A percentile compares a stretch with the other conserved stretches of the same genome.
These are phyloP conservation scores for Mitragyna speciosa DNA, from an alignment of 257 asterid species.

Conservation along the genomic window DNA sequence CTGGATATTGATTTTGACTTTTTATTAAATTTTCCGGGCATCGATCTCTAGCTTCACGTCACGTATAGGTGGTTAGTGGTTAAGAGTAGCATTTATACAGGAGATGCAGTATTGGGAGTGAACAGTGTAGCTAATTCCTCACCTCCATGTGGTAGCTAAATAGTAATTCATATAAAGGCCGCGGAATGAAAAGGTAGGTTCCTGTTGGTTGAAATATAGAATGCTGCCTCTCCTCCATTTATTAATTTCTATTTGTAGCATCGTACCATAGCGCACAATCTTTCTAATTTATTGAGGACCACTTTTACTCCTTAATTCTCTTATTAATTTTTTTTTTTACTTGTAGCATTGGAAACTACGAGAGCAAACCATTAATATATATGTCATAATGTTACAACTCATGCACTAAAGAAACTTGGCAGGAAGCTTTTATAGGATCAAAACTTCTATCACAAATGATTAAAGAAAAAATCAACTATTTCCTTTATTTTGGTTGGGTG, in stretches of 20 bases:
- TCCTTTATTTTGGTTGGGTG: too few species aligned
- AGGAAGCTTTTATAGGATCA: too few species aligned
- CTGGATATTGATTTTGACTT: neutral
- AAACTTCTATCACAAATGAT: neutral
- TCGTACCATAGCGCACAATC: neutral
- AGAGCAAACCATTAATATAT: neutral
- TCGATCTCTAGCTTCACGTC: neutral
- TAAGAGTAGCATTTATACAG: neutral
- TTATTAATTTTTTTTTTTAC: neutral
- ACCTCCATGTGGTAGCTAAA: constrained; percentile 43
- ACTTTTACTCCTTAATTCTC: neutral
- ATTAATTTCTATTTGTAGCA: neutral
- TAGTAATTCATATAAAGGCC: constrained; percentile 14
- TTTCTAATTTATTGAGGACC: neutral
- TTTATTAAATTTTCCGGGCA: neutral
- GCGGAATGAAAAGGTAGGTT: constrained; percentile 44
- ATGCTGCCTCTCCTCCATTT: constrained; percentile 11
- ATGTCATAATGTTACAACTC: too few species aligned
- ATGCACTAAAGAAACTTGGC: neutral
- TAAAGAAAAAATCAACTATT: too few species aligned
- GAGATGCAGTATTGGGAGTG: constrained; percentile 29
- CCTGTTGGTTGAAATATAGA: constrained; percentile 27
- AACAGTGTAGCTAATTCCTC: constrained; percentile 33
- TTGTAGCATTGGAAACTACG: neutral
- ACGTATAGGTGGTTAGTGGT: neutral